These are phyloP conservation scores for Pythium biforme DNA, from an alignment of 352 stramenopile genomes.

Conservation along the genomic window DNA sequence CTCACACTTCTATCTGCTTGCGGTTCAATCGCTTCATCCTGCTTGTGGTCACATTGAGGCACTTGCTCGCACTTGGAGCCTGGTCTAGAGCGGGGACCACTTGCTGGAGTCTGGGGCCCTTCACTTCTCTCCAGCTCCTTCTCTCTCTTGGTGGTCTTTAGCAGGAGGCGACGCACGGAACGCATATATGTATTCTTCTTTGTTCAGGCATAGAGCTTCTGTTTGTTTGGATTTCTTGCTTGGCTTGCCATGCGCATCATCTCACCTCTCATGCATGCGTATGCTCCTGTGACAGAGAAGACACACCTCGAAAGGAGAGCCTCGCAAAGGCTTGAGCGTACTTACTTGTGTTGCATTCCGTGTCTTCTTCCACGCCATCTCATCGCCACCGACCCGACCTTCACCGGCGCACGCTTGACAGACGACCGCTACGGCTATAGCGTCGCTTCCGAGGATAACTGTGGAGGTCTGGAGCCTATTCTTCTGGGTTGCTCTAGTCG, in stretches of 20 bases:
- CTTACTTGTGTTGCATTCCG: slow-evolving; percentile 5
- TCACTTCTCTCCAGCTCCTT: slow-evolving; percentile 4
- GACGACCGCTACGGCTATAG: background rate
- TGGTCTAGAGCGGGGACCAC: background rate
- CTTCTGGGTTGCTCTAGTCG: slow-evolving; percentile 30
- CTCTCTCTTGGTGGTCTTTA: slow-evolving; percentile 11
- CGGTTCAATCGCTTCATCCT: background rate
- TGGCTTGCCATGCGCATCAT: slow-evolving; percentile 3
- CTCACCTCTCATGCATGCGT: background rate
- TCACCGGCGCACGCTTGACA: background rate
- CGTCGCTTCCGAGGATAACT: background rate
- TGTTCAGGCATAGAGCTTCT: slow-evolving; percentile 24
- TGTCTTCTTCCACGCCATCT: slow-evolving; percentile 3
- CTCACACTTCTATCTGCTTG: background rate
- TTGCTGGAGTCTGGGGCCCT: slow-evolving; percentile 1
- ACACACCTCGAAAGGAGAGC: background rate
- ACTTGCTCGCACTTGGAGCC: slow-evolving; percentile 11
- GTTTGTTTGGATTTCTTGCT: slow-evolving; percentile 17
- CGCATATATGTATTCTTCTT: slow-evolving; percentile 28
- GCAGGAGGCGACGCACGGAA: slow-evolving; percentile 15
- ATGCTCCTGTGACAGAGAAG: background rate
- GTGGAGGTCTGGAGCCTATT: background rate
- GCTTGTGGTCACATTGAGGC: background rate
- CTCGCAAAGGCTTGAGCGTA: background rate
- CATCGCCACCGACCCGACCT: background rate